Percentiles rank a stretch among this genome's conserved stretches.
Evolutionary conservation across 805 yeast genomes (phyloP).

Genomic region (Candida montana): DNA sequence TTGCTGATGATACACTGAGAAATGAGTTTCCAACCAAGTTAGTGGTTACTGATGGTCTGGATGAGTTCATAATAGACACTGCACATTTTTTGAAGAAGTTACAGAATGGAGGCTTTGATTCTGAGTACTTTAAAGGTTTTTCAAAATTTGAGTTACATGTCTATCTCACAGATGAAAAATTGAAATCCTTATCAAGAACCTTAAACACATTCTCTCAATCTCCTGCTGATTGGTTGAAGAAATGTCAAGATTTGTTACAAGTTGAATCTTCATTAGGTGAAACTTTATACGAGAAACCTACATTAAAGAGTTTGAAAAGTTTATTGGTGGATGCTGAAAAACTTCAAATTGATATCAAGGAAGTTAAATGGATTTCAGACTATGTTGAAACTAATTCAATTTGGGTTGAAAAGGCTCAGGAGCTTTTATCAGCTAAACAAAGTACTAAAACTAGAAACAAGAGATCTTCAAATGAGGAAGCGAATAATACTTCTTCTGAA

Average conservation of each 20-base stretch:
- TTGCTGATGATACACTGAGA: conserved; percentile 49
- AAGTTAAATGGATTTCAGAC: conserved; percentile 31
- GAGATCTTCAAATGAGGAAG: conserved; percentile 1
- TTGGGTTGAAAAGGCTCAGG: conserved; percentile 54
- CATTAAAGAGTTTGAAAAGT: conserved; percentile 39
- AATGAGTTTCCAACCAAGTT: conserved; percentile 52
- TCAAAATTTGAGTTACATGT: conserved; percentile 39
- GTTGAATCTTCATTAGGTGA: background rate
- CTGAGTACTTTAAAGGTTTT: conserved; percentile 10
- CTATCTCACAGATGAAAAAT: conserved; percentile 47
- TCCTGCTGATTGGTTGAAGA: conserved; percentile 46
- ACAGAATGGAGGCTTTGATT: background rate
- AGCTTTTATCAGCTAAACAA: conserved; percentile 35
- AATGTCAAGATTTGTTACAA: conserved; percentile 36
- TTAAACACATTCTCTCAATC: conserved; percentile 39
- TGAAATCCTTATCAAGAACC: conserved; percentile 33
- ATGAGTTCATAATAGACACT: conserved; percentile 29
- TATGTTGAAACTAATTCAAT: conserved; percentile 41
- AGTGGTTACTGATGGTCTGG: conserved; percentile 31
- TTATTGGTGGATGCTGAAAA: conserved; percentile 53
- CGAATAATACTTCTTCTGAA: conserved; percentile 10
- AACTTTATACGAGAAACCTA: conserved; percentile 31
- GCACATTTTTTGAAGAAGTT: conserved; percentile 25
- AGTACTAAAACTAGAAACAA: conserved; percentile 34
- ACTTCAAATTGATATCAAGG: conserved; percentile 36